Evolutionary conservation across 2,329 filamentous ascomycete genomes (phyloP).

Genomic region (Arthroderma sp.): DNA sequence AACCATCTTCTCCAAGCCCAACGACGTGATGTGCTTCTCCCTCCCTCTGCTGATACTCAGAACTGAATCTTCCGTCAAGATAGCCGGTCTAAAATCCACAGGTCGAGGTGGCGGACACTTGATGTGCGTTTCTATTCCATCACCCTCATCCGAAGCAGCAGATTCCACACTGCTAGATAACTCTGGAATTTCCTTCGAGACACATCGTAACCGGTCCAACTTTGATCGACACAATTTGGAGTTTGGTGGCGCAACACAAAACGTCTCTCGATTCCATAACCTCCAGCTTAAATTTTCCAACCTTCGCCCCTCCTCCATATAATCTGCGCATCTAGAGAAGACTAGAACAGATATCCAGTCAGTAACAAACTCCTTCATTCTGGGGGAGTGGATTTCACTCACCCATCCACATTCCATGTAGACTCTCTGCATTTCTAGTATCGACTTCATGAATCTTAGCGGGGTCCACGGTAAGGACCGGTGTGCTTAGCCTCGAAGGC

Average conservation of each 20-base stretch:
- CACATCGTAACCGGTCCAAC: conserved; percentile 15
- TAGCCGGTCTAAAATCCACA: conserved; percentile 47
- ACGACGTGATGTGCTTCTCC: conserved; percentile 83
- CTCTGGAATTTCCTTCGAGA: conserved; percentile 50
- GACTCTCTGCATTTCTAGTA: conserved; percentile 78
- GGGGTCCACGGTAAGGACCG: conserved; percentile 82
- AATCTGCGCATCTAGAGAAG: conserved; percentile 87
- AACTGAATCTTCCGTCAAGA: conserved; percentile 42
- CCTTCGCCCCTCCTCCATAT: conserved; percentile 80
- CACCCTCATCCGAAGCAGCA: conserved; percentile 49
- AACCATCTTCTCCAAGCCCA: conserved; percentile 88
- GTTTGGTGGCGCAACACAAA: conserved; percentile 61
- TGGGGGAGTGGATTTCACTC: conserved; percentile 29
- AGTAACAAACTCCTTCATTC: not conserved
- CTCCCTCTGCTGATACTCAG: conserved; percentile 55
- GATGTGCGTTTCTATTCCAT: conserved; percentile 42
- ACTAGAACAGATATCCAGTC: conserved; percentile 39
- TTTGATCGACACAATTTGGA: conserved; percentile 2
- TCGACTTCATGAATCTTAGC: conserved; percentile 90
- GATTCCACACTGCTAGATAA: conserved; percentile 69
- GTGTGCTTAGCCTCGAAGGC: conserved; percentile 70
- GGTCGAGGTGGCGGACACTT: conserved; percentile 35
- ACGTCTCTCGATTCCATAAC: conserved; percentile 85
- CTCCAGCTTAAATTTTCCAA: conserved; percentile 95
- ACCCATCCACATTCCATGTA: conserved; percentile 97